Evolutionary conservation across 2,329 filamentous ascomycete genomes (phyloP), one percentile per base, ranked within the genome.

Genomic region (Ceratocystiopsis minuta): DNA sequence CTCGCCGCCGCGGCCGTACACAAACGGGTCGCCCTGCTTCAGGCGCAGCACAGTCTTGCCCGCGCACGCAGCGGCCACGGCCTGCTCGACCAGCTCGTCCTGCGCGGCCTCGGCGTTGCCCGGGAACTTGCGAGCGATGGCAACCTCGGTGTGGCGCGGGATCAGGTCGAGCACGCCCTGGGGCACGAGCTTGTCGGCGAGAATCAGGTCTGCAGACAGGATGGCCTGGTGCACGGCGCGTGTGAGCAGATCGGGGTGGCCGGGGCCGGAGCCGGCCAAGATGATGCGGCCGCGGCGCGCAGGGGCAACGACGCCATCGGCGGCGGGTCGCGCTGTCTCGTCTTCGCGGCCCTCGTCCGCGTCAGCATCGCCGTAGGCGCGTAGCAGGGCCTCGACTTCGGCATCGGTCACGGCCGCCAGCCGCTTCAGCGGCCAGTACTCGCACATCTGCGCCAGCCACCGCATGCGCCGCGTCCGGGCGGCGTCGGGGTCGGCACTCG

Each of bases 121-220:
- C 1, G 90, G 90, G 60, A 98, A 98, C 58, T 98, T 98, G 54
- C 87, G 80, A 5, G 90, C 88, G 52, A 98, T 98, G 52, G 84
- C 77, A 13, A 96, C 79, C 11, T 80, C 78, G 10, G 87, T 93
- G 42, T 88, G 75, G 33, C 90, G 83, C 2, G 90, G 90, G 43
- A 96, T 81, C 15, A 98, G 73, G 49, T 88, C 83, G 11, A 98
- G 68, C 3, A 98, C 84, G 9, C 80, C 76, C 0, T 83, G 70
- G 0, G 90, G 84, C 4, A 90, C 82, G 38, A 90, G 78, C 61
- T 90, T 90, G 61, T 90, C 83, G 36, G 82, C 83, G 6, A 90
- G 73, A 46, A 90, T 71, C n/a, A 90, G 60, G 55, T 88, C 80
- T 24, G 83, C 83, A 11, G 67, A 62, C 39, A 75, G 68, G 44